phyloP scores from a whole-genome alignment of 768 basidiomycete species.

The Tephrocybe sp. region DNA sequence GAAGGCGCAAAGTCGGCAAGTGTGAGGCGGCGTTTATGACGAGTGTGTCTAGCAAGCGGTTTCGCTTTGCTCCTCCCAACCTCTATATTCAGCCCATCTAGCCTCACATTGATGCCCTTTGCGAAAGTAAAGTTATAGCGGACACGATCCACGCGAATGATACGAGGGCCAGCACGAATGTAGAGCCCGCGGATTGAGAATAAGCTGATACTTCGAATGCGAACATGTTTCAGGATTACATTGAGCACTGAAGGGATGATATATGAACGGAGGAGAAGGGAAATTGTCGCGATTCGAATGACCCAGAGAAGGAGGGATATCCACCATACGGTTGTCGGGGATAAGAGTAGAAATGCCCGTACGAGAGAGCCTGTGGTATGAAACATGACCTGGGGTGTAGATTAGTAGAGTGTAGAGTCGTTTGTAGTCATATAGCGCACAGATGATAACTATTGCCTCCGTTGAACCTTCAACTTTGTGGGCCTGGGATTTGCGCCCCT shows the following conservation, averaged over 20 bases:
- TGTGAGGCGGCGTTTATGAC: conserved; percentile 44
- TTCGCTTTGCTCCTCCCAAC: conserved; percentile 34
- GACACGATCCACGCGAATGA: conserved; percentile 68
- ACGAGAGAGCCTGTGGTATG: conserved; percentile 11
- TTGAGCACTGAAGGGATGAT: conserved; percentile 64
- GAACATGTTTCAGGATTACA: conserved; percentile 60
- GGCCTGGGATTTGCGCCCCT: not conserved
- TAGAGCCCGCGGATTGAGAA: conserved; percentile 79
- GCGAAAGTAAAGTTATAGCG: conserved; percentile 56
- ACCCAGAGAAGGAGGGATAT: conserved; percentile 47
- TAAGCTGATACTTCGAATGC: conserved; percentile 71
- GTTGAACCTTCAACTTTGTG: not conserved
- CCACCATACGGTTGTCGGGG: conserved; percentile 34
- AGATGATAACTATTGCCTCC: not conserved
- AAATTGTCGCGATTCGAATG: conserved; percentile 50
- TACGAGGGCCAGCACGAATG: conserved; percentile 53
- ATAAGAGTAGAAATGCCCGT: conserved; percentile 30
- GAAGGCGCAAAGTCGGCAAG: conserved; percentile 47
- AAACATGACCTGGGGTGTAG: conserved; percentile 3
- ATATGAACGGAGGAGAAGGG: conserved; percentile 63
- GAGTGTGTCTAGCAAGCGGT: conserved; percentile 20
- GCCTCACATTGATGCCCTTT: conserved; percentile 59
- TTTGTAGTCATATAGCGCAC: not conserved
- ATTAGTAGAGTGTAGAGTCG: not conserved
- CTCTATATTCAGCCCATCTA: conserved; percentile 62